Conservation (phyloP, 345 rosid genomes). For the Bruguiera sexangula region DNA sequence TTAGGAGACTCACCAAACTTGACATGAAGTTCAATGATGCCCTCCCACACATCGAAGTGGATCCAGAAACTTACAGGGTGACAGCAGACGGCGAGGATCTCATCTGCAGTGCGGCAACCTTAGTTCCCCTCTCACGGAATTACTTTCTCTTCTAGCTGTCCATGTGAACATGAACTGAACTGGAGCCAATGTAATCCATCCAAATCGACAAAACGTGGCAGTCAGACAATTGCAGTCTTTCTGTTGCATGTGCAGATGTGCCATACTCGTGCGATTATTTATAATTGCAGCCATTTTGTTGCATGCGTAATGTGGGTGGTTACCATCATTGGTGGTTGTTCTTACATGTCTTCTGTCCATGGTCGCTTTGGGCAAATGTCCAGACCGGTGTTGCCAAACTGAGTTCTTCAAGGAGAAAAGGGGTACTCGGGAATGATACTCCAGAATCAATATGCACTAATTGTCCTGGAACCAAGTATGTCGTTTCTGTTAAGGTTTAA, state of each 20-base stretch:
- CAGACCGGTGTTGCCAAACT: no score
- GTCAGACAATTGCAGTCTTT: not conserved
- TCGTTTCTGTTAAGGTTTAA: no score
- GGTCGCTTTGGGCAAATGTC: no score
- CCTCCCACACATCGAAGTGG: slow-evolving; percentile 73
- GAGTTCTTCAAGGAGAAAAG: no score
- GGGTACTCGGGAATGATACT: no score
- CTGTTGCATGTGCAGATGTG: not conserved
- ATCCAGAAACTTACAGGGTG: slow-evolving; percentile 80
- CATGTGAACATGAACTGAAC: not conserved
- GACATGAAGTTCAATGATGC: slow-evolving; percentile 92
- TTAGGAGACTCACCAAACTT: slow-evolving; percentile 64
- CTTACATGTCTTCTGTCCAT: no score
- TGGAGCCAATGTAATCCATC: not conserved
- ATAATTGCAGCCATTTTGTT: no score
- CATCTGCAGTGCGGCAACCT: slow-evolving; percentile 60
- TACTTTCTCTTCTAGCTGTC: slow-evolving; percentile 70
- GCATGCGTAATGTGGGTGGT: no score
- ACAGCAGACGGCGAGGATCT: slow-evolving; percentile 61
- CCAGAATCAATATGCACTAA: no score
- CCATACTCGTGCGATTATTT: no score
- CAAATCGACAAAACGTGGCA: not conserved
- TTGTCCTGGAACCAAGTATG: no score
- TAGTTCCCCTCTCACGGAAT: slow-evolving; percentile 81
- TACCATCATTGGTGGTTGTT: no score